phyloP scores from a whole-genome alignment of 1,284 basidiomycete species.

The Cystobasidium sp. region DNA sequence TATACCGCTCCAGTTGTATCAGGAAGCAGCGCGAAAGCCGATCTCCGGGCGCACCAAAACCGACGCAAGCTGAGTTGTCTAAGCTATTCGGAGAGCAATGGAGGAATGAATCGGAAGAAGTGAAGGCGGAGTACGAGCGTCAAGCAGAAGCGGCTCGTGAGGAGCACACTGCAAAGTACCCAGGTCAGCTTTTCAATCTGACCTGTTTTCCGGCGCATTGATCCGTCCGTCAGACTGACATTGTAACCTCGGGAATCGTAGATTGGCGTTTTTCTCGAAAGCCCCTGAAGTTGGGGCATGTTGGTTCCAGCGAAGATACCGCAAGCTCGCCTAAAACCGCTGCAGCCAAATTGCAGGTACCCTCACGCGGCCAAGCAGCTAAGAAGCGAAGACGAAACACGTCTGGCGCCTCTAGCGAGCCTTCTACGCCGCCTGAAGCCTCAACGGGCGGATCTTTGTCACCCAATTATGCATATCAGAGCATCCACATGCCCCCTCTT shows the following conservation, averaged over 20 bases:
- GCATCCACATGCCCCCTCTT: neutral
- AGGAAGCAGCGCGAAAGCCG: constrained; percentile 24
- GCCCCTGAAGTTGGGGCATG: neutral
- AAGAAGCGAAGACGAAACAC: constrained; percentile 2
- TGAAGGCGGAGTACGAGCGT: constrained; percentile 68
- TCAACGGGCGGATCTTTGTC: no score
- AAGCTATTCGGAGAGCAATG: constrained; percentile 71
- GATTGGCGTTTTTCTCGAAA: constrained; percentile 10
- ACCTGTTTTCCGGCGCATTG: no score
- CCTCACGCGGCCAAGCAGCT: neutral
- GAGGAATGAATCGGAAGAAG: constrained; percentile 64
- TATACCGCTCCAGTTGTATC: constrained; percentile 70
- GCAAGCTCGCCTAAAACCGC: neutral
- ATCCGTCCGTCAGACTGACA: neutral
- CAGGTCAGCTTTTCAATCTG: constrained; percentile 26
- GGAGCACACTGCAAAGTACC: constrained; percentile 56
- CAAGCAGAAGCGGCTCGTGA: constrained; percentile 70
- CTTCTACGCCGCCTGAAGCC: neutral
- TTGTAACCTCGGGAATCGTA: neutral
- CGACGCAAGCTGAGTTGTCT: constrained; percentile 55
- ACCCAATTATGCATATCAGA: no score
- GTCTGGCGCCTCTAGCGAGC: neutral
- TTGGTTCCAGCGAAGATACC: neutral
- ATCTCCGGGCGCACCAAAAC: constrained; percentile 24
- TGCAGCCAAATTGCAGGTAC: neutral